Base-by-base conservation (phyloP, 2,329 filamentous ascomycete species). In the Neofusicoccum parvum region DNA sequence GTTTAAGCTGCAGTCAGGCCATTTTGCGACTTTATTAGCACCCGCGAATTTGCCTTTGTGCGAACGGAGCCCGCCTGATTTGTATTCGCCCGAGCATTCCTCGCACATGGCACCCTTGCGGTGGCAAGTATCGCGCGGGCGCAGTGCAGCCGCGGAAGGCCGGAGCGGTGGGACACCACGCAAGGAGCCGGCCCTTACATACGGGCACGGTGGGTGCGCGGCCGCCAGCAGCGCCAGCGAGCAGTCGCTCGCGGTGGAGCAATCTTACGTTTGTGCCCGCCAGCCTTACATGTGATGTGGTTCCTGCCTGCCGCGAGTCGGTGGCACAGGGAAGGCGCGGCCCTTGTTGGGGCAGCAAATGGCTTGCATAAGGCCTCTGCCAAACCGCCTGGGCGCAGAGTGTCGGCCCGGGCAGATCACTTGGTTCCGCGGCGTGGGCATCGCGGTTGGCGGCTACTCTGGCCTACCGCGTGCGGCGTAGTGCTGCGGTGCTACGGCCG, bases 71-170 rank as follows among this genome's bases (percentile, higher is more conserved):
- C 41, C 56, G 56, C 56, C 56, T 60, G 56, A 60, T 60, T 60
- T 60, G 56, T 60, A 60, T 48, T 59, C 56, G 56, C 56, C 56
- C 56, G 56, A 60, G 62, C 58, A 66, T 64, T 65, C 62, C 65
- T 67, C 70, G 68, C 74, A 76, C 75, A 77, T 77, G 76, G 75
- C 75, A 76, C 73, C 75, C 74, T 65, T 60, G 74, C 54, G 54
- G 41, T 20, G 56, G 56, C 43, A 60, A 36, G 54, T 59, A 43
- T 59, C 54, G 54, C 54, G 54, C 54, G 37, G 54, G 54, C 54
- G 54, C 41, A 15, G 54, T 59, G 54, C 56, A 60, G 56, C 41
- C 70, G 62, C 48, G 62, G 59, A 62, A 62, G 59, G 59, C 59
- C 59, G 59, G 58, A 59, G 54, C 54, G 54, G 58, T 50, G 58